A percentile compares a stretch with the other conserved stretches of the same genome.
phyloP scores from a whole-genome alignment of 2,329 filamentous ascomycete species.

The Celoporthe dispersa region DNA sequence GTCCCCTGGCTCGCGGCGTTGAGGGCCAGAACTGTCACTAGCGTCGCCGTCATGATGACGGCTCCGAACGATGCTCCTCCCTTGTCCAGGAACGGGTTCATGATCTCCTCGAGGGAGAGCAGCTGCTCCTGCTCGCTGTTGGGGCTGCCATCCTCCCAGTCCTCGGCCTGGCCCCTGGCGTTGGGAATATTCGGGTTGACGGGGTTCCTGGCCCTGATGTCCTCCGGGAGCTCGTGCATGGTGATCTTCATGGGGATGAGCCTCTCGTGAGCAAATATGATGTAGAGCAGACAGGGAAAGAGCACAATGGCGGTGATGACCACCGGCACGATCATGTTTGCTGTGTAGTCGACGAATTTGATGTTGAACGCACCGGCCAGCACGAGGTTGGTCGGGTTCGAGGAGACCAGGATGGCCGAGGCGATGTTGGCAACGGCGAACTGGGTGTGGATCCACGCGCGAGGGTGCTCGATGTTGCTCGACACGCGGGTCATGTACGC shows the following conservation, averaged over 20 bases:
- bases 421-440: constrained; percentile 75
- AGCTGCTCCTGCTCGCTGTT: constrained; percentile 57
- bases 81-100: constrained; percentile 76
- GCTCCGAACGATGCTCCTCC: constrained; percentile 67
- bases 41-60: constrained; percentile 67
- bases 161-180: constrained; percentile 58
- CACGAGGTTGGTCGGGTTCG: constrained; percentile 77
- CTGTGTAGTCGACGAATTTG: constrained; percentile 74
- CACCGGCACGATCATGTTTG: constrained; percentile 78
- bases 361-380: constrained; percentile 74
- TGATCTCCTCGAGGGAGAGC: constrained; percentile 70
- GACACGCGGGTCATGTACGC: constrained; percentile 79
- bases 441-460: constrained; percentile 75
- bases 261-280: constrained; percentile 67
- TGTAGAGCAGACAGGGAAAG: constrained; percentile 71
- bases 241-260: constrained; percentile 69
- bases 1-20: constrained; percentile 62
- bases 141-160: constrained; percentile 50
- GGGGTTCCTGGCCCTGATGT: constrained; percentile 57
- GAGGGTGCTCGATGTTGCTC: constrained; percentile 71
- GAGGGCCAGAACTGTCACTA: constrained; percentile 67
- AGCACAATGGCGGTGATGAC: constrained; percentile 69
- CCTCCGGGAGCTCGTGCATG: constrained; percentile 69
- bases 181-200: constrained; percentile 76
- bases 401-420: constrained; percentile 76